Conservation (phyloP, 768 basidiomycete genomes). For the Cantharellus anzutake region DNA sequence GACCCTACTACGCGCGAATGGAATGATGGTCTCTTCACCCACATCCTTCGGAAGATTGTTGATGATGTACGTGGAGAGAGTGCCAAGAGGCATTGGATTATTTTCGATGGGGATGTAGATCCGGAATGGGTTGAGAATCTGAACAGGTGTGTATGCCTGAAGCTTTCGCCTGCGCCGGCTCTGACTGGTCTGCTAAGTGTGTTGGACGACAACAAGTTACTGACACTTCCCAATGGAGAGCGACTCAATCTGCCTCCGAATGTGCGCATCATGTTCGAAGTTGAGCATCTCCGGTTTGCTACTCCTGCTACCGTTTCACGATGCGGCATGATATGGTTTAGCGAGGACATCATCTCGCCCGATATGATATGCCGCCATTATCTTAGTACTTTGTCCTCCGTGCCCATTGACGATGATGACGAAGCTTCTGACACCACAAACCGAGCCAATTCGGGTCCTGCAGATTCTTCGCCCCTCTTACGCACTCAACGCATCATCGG, state of each 20-base stretch:
- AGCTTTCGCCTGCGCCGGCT: neutral
- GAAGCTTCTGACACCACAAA: constrained; percentile 40
- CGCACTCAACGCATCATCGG: constrained; percentile 60
- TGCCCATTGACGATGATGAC: constrained; percentile 76
- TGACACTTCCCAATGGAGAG: constrained; percentile 95
- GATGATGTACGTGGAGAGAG: constrained; percentile 98
- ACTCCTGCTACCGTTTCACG: constrained; percentile 98
- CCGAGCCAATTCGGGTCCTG: constrained; percentile 2
- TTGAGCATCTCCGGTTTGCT: constrained; percentile 92
- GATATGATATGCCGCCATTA: constrained; percentile 86
- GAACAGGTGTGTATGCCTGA: constrained; percentile 51
- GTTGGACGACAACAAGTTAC: constrained; percentile 91
- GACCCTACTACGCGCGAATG: constrained; percentile 96
- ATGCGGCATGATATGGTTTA: constrained; percentile 99
- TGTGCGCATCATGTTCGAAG: constrained; percentile 98
- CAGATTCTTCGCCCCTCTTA: constrained; percentile 38
- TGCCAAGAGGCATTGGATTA: constrained; percentile 93
- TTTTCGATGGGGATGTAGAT: constrained; percentile 98
- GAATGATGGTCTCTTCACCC: constrained; percentile 98
- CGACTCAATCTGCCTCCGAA: constrained; percentile 92
- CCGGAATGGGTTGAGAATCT: constrained; percentile 99
- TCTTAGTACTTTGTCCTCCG: constrained; percentile 50
- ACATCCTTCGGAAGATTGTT: constrained; percentile 91
- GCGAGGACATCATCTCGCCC: constrained; percentile 84
- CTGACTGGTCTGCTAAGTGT: constrained; percentile 36